Conservation (phyloP, 1,284 basidiomycete genomes). For the Ganoderma sinense region DNA sequence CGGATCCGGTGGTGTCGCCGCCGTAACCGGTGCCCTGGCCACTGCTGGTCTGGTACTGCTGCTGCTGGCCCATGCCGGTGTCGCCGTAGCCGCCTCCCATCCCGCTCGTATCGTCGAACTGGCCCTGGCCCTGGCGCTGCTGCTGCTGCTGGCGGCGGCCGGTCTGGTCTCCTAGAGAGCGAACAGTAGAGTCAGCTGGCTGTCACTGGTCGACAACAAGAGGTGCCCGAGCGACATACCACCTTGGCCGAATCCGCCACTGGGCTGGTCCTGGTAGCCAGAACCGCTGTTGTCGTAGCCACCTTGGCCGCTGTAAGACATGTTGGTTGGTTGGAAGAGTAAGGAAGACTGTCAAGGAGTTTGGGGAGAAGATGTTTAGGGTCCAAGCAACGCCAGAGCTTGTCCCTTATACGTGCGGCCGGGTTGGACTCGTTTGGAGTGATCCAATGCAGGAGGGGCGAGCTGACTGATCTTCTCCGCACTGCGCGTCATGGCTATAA, state of each 20-base stretch:
- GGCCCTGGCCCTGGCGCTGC: constrained; percentile 7
- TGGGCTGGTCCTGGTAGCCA: constrained; percentile 12
- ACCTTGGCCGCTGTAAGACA: constrained; percentile 27
- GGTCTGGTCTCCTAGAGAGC: not conserved
- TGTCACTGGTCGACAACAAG: not conserved
- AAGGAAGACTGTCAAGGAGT: not conserved
- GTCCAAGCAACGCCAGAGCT: not conserved
- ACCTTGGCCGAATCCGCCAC: not conserved
- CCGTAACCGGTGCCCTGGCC: constrained; percentile 28
- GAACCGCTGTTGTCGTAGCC: constrained; percentile 1
- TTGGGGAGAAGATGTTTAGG: not conserved
- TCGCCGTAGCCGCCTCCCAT: constrained; percentile 6
- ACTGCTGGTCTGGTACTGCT: constrained; percentile 3
- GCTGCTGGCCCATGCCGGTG: not conserved
- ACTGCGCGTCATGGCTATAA: not conserved
- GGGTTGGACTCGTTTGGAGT: not conserved
- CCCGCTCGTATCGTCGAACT: constrained; percentile 7
- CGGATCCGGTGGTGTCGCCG: constrained; percentile 33
- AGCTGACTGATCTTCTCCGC: not conserved
- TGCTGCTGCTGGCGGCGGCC: constrained; percentile 15
- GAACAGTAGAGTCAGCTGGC: not conserved
- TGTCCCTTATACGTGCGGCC: not conserved
- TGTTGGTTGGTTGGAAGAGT: constrained; percentile 21
- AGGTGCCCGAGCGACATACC: not conserved
- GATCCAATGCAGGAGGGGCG: not conserved